Percentiles rank a stretch among this genome's conserved stretches.
phyloP scores from a whole-genome alignment of 176 grass and related monocot species.

The Eleusine indica region DNA sequence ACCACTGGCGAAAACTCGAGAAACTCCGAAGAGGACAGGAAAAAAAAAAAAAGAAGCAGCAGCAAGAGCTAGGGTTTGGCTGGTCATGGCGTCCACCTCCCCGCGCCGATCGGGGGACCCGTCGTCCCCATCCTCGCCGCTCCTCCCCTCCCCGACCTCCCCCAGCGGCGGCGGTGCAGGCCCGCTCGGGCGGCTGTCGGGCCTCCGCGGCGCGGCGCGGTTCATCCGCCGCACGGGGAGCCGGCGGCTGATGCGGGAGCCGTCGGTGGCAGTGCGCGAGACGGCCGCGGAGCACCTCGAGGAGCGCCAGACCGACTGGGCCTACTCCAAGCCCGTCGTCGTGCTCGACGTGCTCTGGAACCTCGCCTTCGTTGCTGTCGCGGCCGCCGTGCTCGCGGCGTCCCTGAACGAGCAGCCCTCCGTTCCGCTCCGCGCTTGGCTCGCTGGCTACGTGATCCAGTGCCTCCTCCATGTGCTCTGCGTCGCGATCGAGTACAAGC shows the following conservation, averaged over 20 bases:
- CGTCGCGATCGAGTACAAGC: conserved; percentile 62
- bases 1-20: too few relatives aligned
- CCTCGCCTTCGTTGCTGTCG: conserved; percentile 65
- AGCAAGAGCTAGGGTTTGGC: conserved; percentile 32
- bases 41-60: background rate
- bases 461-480: conserved; percentile 67
- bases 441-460: conserved; percentile 63
- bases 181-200: conserved; percentile 46
- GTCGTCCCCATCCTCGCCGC: conserved; percentile 38
- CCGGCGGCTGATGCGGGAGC: conserved; percentile 75
- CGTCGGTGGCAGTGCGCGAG: conserved; percentile 62
- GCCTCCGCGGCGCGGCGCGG: conserved; percentile 66
- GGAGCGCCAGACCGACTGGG: conserved; percentile 78
- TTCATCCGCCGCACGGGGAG: conserved; percentile 75
- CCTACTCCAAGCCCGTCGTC: conserved; percentile 86
- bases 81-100: conserved; percentile 56
- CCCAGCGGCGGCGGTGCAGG: conserved; percentile 8
- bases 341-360: conserved; percentile 88
- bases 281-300: conserved; percentile 47
- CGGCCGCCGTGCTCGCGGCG: conserved; percentile 53
- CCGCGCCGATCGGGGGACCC: conserved; percentile 36
- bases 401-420: conserved; percentile 48
- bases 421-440: conserved; percentile 60
- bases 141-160: conserved; percentile 33
- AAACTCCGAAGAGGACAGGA: too few relatives aligned